Evolutionary conservation across 164 flowering plant genomes (phyloP).

Genomic region (Litsea cubeba): DNA sequence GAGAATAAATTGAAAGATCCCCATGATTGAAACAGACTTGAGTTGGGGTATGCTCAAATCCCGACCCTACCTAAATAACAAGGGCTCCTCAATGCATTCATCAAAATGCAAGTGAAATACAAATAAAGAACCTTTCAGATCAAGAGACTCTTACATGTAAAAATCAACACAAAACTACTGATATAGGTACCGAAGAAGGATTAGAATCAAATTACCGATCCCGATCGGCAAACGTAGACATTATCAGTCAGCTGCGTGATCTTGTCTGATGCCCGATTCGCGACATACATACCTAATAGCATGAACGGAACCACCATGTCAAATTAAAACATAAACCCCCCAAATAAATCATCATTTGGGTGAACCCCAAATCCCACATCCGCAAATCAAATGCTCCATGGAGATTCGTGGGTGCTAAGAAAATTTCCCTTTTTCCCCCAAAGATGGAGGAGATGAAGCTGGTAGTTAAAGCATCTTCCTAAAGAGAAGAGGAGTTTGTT

Average conservation of each 20-base stretch:
- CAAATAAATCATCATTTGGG: too few species aligned
- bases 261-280: slow-evolving; percentile 88
- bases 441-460: too few species aligned
- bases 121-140: too few species aligned
- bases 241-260: slow-evolving; percentile 89
- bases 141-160: too few species aligned
- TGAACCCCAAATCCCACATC: neutral
- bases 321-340: neutral
- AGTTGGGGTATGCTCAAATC: neutral
- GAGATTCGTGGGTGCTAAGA: neutral
- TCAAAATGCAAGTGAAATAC: too few species aligned
- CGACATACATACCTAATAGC: slow-evolving; percentile 68
- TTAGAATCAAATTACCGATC: slow-evolving; percentile 53
- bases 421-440: too few species aligned
- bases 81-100: too few species aligned
- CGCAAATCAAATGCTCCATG: neutral
- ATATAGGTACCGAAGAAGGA: too few species aligned
- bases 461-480: too few species aligned
- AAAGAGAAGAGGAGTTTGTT: too few species aligned
- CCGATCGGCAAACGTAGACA: slow-evolving; percentile 85
- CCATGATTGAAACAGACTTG: too few species aligned
- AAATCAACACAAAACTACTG: too few species aligned
- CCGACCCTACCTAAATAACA: neutral
- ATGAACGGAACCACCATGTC: neutral
- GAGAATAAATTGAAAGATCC: neutral